Evolutionary conservation across 2,329 filamentous ascomycete species (phyloP), one percentile per base, ranked within the genome.

Genomic region (Sclerotinia spermophila): DNA sequence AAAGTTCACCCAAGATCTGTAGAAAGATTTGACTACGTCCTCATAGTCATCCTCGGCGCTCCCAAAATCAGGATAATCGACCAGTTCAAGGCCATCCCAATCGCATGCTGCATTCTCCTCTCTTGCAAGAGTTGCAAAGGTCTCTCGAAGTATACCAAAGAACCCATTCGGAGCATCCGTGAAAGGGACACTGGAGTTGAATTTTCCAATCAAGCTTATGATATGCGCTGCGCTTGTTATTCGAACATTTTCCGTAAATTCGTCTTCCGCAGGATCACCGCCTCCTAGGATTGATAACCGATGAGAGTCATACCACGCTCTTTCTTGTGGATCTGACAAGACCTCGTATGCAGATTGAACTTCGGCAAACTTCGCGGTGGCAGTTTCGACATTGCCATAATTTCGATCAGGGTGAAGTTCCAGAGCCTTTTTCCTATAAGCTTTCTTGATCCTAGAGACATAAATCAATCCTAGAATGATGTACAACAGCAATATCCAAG

Each of bases 281-380:
- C 80, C 83, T 44, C 83, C 83, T 73, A 98, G 83, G 73, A 98
- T 96, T 66, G 92, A 89, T 75, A 94, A 90, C 72, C 93, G 90
- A 79, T 99, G 96, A 3, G 94, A 94, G 81, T 99, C 95, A 82
- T 99, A 99, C 96, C 96, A 99, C 44, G 94, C 91, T 76, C 96
- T 89, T 80, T 99, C 96, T 79, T 99, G 95, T 17, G 94, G 90
- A 80, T 99, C 96, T 2, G 94, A 97, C 1, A 99, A 87, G n/a
- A 99, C 89, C 80, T 98, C 93, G 80, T 99, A 97, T 61, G 96
- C 96, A 48, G 94, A 87, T 80, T 97, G 95, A 40, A 98, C 86
- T 79, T 97, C 94, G 65, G 96, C 94, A 79, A 99, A 99, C 67
- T 90, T 89, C 75, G 85, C 87, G 1, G 96, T 99, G 3, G 95